These are phyloP conservation scores for Paspalum notatum DNA, from an alignment of 176 grass and related monocot genomes.

Conservation along the genomic window DNA sequence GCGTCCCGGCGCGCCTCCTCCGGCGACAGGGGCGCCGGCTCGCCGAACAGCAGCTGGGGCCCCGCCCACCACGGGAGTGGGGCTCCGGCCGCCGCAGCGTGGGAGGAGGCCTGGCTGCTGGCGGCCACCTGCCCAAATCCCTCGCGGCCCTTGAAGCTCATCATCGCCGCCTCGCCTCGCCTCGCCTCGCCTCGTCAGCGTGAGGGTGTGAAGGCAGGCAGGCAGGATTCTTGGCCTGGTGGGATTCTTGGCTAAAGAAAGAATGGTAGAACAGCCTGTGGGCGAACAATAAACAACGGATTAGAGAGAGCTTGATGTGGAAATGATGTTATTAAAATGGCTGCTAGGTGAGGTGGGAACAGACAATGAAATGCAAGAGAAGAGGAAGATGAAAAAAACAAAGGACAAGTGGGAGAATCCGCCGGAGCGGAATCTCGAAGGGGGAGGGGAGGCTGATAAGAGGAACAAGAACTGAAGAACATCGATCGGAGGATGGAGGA, in stretches of 20 bases:
- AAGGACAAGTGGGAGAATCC: slow-evolving; percentile 11
- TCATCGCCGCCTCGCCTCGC: slow-evolving; percentile 30
- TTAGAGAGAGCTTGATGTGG: slow-evolving; percentile 6
- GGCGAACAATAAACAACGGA: not conserved
- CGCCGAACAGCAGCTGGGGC: slow-evolving; percentile 62
- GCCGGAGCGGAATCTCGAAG: slow-evolving; percentile 25
- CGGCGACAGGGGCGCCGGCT: slow-evolving; percentile 44
- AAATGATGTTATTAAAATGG: slow-evolving; percentile 13
- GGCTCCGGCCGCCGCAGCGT: slow-evolving; percentile 40
- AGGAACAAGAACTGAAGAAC: slow-evolving; percentile 10
- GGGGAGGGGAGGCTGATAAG: not conserved
- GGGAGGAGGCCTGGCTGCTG: slow-evolving; percentile 14
- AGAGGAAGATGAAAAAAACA: not conserved
- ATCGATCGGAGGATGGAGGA: not conserved
- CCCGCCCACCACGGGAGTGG: slow-evolving; percentile 74
- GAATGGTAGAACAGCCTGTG: not conserved
- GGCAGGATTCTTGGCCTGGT: slow-evolving; percentile 16
- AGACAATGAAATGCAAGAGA: not conserved
- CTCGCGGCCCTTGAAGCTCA: slow-evolving; percentile 58
- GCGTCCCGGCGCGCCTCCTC: slow-evolving; percentile 47
- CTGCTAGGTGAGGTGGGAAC: slow-evolving; percentile 1
- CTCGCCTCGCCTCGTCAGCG: not conserved
- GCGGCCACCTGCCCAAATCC: slow-evolving; percentile 40
- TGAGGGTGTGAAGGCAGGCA: no score
- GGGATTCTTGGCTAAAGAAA: slow-evolving; percentile 14